These are phyloP conservation scores for Leccinum rimulosum DNA, from an alignment of 768 basidiomycete species.

Conservation along the genomic window DNA sequence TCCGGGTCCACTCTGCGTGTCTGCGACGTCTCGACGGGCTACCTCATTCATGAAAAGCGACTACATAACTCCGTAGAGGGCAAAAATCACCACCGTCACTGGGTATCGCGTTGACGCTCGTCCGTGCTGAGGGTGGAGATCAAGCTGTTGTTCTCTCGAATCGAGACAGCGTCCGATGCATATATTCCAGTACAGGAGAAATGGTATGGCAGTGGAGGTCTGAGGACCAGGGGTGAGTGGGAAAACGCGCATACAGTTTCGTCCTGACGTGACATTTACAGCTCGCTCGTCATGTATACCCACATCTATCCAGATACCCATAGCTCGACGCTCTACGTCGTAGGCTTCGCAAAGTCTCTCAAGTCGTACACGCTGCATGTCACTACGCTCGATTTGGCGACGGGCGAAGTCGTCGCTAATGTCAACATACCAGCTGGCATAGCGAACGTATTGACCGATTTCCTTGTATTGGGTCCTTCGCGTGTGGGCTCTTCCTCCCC, in stretches of 20 bases:
- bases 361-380: conserved; percentile 63
- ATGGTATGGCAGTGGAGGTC: conserved; percentile 72
- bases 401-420: conserved; percentile 49
- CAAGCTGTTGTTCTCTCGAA: conserved; percentile 50
- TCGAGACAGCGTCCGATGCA: conserved; percentile 52
- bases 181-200: conserved; percentile 52
- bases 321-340: conserved; percentile 54
- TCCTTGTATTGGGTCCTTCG: conserved; percentile 34
- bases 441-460: conserved; percentile 32
- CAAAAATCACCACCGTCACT: conserved; percentile 48
- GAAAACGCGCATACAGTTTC: neutral
- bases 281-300: conserved; percentile 63
- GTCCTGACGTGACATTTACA: conserved; percentile 27
- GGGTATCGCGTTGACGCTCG: conserved; percentile 47
- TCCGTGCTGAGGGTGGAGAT: conserved; percentile 33
- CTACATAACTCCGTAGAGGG: conserved; percentile 49
- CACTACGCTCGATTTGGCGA: conserved; percentile 53
- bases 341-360: conserved; percentile 45
- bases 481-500: conserved; percentile 3
- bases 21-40: conserved; percentile 63
- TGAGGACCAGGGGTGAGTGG: conserved; percentile 60
- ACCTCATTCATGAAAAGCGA: conserved; percentile 61
- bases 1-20: conserved; percentile 66
- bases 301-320: conserved; percentile 52
- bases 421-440: conserved; percentile 55